Conservation (phyloP, 768 basidiomycete genomes). For the Coprinellus aureogranulatus region DNA sequence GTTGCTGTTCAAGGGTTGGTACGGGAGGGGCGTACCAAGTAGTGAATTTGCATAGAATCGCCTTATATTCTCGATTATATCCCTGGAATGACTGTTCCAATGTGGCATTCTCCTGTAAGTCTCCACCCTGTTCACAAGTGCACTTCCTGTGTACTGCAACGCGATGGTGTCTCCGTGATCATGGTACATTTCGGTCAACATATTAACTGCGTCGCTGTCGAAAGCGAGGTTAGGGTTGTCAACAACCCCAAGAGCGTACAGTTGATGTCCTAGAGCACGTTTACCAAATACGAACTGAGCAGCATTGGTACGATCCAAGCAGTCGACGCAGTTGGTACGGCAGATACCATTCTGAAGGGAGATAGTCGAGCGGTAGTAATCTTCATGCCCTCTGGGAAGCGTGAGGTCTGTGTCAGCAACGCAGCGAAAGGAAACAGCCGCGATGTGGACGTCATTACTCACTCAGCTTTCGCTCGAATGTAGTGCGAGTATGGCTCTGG, state of each 20-base stretch:
- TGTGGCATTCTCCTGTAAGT: conserved; percentile 94
- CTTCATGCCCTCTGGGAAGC: conserved; percentile 17
- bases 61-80: conserved; percentile 92
- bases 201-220: conserved; percentile 92
- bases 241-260: conserved; percentile 90
- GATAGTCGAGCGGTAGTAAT: conserved; percentile 63
- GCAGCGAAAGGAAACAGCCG: no score
- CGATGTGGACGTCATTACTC: no score
- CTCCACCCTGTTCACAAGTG: conserved; percentile 93
- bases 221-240: conserved; percentile 82
- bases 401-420: neutral
- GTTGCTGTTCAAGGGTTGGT: conserved; percentile 38
- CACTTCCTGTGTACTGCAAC: conserved; percentile 94
- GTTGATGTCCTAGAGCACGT: conserved; percentile 89
- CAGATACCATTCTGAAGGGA: conserved; percentile 89
- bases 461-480: conserved; percentile 46
- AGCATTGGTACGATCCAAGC: conserved; percentile 93
- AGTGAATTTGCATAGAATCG: conserved; percentile 95
- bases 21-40: conserved; percentile 54
- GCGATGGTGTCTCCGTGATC: conserved; percentile 96
- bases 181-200: conserved; percentile 98
- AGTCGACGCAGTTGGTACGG: conserved; percentile 95
- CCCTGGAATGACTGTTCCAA: conserved; percentile 96
- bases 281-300: conserved; percentile 97
- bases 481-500: conserved; percentile 78